Percentiles rank a stretch among this genome's conserved stretches.
These are phyloP conservation scores for Colletotrichum eremochloae DNA, from an alignment of 2,329 filamentous ascomycete species.

Conservation along the genomic window DNA sequence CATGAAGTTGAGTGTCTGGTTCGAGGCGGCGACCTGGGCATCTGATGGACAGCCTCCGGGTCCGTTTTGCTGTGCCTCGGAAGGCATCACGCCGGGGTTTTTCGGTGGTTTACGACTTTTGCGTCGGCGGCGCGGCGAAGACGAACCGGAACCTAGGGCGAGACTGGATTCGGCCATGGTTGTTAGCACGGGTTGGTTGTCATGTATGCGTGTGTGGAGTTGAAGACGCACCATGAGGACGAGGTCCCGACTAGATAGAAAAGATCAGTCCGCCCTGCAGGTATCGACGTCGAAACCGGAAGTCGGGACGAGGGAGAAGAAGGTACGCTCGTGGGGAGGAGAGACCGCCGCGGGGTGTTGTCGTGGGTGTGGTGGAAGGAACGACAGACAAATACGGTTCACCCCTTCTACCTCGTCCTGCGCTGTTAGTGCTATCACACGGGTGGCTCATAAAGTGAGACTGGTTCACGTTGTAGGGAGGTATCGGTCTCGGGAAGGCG, in stretches of 20 bases:
- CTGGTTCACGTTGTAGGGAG: not conserved
- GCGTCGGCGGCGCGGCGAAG: slow-evolving; percentile 26
- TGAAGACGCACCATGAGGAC: slow-evolving; percentile 37
- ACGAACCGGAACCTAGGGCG: slow-evolving; percentile 29
- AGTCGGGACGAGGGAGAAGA: not conserved
- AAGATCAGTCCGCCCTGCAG: not conserved
- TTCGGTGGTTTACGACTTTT: slow-evolving; percentile 28
- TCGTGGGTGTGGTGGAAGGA: not conserved
- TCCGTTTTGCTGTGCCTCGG: slow-evolving; percentile 20
- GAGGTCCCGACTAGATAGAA: slow-evolving; percentile 18
- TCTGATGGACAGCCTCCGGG: slow-evolving; percentile 27
- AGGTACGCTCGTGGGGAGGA: not conserved
- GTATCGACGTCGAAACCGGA: not conserved
- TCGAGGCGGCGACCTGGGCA: slow-evolving; percentile 54
- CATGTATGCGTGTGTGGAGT: not conserved
- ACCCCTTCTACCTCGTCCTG: slow-evolving; percentile 11
- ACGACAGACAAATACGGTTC: not conserved
- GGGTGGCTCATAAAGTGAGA: not conserved
- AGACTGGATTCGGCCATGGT: slow-evolving; percentile 34
- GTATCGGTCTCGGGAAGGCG: slow-evolving; percentile 11
- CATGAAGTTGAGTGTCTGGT: slow-evolving; percentile 57
- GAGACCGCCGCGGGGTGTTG: slow-evolving; percentile 8
- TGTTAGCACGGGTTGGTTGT: slow-evolving; percentile 11
- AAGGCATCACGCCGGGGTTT: slow-evolving; percentile 19
- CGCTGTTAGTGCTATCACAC: not conserved